A percentile compares a stretch with the other conserved stretches of the same genome.
Conservation (phyloP, 306 rosid species). For the Prunus padus region DNA sequence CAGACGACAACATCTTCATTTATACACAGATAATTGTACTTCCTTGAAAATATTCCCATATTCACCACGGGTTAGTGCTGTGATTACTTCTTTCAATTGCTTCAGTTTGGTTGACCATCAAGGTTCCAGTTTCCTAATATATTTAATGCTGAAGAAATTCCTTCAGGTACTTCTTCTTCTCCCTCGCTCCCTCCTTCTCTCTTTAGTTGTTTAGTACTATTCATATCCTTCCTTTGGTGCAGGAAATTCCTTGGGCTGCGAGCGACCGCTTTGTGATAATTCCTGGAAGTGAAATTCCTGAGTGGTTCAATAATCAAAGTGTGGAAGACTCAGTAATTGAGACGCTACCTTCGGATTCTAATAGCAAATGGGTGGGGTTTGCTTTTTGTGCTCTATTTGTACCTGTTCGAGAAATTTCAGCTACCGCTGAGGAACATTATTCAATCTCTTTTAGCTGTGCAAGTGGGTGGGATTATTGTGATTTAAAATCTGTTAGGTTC, state of each 20-base stretch:
- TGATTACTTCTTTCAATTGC: not conserved
- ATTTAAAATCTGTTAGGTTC: too few relatives aligned
- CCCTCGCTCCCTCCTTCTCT: not conserved
- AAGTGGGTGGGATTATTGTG: too few relatives aligned
- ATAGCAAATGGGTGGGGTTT: not conserved
- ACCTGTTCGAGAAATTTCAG: too few relatives aligned
- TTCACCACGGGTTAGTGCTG: not conserved
- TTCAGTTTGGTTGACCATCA: not conserved
- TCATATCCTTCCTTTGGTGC: not conserved
- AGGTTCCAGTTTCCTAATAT: not conserved
- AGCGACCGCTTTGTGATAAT: too few relatives aligned
- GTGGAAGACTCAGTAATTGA: not conserved
- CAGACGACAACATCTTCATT: fast-evolving
- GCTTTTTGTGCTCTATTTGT: not conserved
- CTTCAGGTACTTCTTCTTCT: not conserved
- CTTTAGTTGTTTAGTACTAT: not conserved
- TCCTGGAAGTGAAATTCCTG: conserved; percentile 14
- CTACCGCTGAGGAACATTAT: too few relatives aligned
- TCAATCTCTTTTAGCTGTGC: too few relatives aligned
- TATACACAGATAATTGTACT: not conserved
- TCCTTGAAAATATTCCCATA: not conserved
- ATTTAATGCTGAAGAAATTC: not conserved
- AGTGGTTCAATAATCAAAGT: conserved; percentile 1
- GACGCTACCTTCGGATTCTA: not conserved
- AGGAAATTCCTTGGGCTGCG: too few relatives aligned